A percentile compares a stretch with the other conserved stretches of the same genome.
These are phyloP conservation scores for Phytopythium vexans DNA, from an alignment of 352 stramenopile species.

Conservation along the genomic window DNA sequence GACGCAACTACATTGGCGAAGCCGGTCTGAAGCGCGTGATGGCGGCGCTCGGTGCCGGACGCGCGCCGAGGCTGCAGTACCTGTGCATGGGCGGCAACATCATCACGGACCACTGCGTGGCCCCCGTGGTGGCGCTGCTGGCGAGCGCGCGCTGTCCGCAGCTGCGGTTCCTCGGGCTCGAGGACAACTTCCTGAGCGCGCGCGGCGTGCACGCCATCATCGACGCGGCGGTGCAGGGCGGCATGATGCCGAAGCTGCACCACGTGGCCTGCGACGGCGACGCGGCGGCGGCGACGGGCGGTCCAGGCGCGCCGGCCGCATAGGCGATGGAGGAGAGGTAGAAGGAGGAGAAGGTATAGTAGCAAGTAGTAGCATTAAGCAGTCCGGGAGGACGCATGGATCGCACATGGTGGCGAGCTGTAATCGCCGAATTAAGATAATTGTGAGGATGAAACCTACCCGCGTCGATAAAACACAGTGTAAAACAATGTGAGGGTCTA, in stretches of 20 bases:
- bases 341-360: too few relatives aligned
- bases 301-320: too few relatives aligned
- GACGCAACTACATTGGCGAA: conserved; percentile 82
- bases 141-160: conserved; percentile 60
- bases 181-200: conserved; percentile 82
- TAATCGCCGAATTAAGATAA: too few relatives aligned
- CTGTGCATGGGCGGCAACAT: conserved; percentile 85
- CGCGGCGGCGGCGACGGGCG: conserved; percentile 7
- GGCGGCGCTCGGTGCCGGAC: conserved; percentile 43
- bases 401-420: too few relatives aligned
- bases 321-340: too few relatives aligned
- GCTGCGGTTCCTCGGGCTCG: conserved; percentile 75
- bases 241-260: conserved; percentile 85
- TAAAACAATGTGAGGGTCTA: too few relatives aligned
- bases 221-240: conserved; percentile 59
- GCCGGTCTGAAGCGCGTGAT: conserved; percentile 73
- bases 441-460: too few relatives aligned
- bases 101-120: conserved; percentile 81
- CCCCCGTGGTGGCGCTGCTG: conserved; percentile 58
- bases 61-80: conserved; percentile 67
- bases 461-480: too few relatives aligned
- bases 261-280: conserved; percentile 58
- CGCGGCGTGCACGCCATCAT: conserved; percentile 76
- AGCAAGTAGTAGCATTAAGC: too few relatives aligned
- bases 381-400: too few relatives aligned